Base-by-base conservation (phyloP, 768 basidiomycete genomes). In the Pleurotus sapidus region DNA sequence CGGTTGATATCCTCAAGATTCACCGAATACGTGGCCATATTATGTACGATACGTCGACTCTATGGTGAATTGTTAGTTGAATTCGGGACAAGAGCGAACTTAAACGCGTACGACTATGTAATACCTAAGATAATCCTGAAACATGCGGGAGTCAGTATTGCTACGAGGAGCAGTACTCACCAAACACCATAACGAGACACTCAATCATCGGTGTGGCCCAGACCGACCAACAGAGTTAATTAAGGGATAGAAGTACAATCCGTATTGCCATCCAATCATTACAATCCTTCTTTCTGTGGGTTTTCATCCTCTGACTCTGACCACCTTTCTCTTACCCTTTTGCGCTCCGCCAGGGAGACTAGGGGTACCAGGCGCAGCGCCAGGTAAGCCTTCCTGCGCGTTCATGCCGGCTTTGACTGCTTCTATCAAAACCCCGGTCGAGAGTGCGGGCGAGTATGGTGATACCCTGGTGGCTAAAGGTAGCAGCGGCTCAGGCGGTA, bases 321-420 rank as follows among this genome's bases (percentile, higher is more conserved):
- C 81, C 5, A 93, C 88, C 68, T 89, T 92, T 72, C 88, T 75
- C 68, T 92, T 92, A 34, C 89, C 89, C 67, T 91, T 91, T 67
- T 84, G 79, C 60, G 69, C 63, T 23, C 73, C 74, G 12, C 70
- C 74, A n/a, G 70, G 62, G 23, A 30, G 18, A 40, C 38, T 40
- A 1, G 51, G 51, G n/a, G 74, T 72, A 49, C 79, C 80, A 6
- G 73, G 65, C 12, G 68, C 65, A 1, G 66, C 72, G 5, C 70
- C 67, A 11, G 62, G 57, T 43, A 77, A 76, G 59, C 70, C 76
- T 51, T 79, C 79, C 56, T 87, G 84, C 30, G 86, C 81, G 63
- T 80, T 91, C 84, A 94, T 86, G 1, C 92, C 93, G 0, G 92
- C 89, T 70, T 93, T 94, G 39, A 95, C 81, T 0, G 91, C 84